Conservation (phyloP, 2,329 filamentous ascomycete species). For the Raffaelea deltoideospora region DNA sequence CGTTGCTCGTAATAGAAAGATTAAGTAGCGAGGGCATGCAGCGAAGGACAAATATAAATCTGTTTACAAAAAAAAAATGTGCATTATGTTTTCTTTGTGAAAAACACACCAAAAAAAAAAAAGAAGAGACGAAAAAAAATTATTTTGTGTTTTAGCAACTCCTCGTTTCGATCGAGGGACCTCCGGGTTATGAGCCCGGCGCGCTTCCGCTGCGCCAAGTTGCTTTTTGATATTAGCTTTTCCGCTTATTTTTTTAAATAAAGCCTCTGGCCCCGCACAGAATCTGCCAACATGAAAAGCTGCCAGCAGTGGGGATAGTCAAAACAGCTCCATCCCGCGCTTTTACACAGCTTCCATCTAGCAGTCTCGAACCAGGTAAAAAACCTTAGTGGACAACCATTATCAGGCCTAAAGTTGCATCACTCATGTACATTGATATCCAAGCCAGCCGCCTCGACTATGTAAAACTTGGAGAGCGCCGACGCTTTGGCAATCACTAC, state of each 20-base stretch:
- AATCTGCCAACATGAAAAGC: no score
- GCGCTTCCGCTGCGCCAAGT: conserved; percentile 8
- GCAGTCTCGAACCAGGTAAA: background rate
- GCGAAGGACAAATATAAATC: no score
- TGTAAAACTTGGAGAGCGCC: background rate
- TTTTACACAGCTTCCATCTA: background rate
- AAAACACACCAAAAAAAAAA: conserved; percentile 1
- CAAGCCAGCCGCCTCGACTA: background rate
- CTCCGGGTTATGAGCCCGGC: conserved; percentile 9
- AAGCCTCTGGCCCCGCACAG: no score
- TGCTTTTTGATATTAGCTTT: conserved; percentile 3
- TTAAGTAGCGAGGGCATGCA: no score
- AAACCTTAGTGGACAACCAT: background rate
- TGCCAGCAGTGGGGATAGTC: background rate
- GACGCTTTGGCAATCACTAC: background rate
- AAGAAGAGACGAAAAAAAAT: background rate
- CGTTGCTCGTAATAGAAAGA: background rate
- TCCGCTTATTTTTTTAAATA: background rate
- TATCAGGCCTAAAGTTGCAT: background rate
- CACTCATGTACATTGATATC: background rate
- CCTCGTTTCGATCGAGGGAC: conserved; percentile 9
- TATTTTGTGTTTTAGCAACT: conserved; percentile 4
- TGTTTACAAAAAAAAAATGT: background rate
- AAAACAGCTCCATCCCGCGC: no score
- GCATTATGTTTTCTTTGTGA: no score